Conservation (phyloP, 345 rosid genomes). For the Hibiscus trionum region DNA sequence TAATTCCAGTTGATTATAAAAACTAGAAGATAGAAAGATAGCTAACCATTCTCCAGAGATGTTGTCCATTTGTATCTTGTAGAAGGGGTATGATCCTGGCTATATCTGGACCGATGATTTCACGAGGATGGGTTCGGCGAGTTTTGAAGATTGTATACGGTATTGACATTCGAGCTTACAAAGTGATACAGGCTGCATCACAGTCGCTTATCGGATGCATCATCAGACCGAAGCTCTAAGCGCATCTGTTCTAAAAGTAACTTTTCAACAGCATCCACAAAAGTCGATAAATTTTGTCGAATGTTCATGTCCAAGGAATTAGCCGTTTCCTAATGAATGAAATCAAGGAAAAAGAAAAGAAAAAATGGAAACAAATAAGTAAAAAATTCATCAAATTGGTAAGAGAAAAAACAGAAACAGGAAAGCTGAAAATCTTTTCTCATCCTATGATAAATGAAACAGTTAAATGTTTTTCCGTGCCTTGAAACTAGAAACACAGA, state of each 20-base stretch:
- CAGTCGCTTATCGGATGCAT: conserved; percentile 9
- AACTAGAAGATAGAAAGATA: neutral
- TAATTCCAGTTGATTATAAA: neutral
- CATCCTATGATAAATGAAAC: neutral
- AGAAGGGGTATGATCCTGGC: neutral
- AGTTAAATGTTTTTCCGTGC: neutral
- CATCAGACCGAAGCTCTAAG: conserved; percentile 18
- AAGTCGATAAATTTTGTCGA: conserved; percentile 35
- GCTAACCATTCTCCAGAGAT: neutral
- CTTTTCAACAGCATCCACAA: conserved; percentile 39
- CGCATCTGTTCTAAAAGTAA: conserved; percentile 32
- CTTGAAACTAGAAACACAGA: neutral
- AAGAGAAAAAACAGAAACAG: neutral
- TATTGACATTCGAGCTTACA: neutral
- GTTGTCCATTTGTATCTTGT: neutral
- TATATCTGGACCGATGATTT: neutral
- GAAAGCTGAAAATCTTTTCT: neutral
- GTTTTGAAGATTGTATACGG: neutral
- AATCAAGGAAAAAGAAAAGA: conserved; percentile 1
- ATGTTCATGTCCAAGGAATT: conserved; percentile 31
- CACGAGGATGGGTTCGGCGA: neutral
- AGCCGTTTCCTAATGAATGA: conserved; percentile 33
- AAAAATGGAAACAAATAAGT: neutral
- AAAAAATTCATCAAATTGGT: neutral
- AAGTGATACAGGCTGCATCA: neutral